These are phyloP conservation scores for Kluyveromyces starmeri DNA, from an alignment of 805 yeast genomes.

Conservation along the genomic window DNA sequence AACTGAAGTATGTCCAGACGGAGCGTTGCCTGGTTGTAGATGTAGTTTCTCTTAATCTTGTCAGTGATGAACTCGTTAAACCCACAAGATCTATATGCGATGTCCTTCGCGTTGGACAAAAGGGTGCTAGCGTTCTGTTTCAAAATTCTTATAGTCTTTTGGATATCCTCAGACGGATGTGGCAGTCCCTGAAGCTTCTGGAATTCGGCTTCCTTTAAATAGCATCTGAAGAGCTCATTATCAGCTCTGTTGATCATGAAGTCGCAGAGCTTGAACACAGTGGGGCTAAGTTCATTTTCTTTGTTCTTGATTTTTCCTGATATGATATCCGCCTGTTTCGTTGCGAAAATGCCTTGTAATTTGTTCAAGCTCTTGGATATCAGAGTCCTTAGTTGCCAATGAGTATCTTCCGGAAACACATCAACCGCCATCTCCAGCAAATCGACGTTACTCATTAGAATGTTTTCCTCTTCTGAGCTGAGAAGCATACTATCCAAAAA, in stretches of 20 bases:
- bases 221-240: slow-evolving; percentile 19
- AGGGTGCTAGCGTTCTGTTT: slow-evolving; percentile 20
- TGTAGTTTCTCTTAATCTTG: slow-evolving; percentile 23
- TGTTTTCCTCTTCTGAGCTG: background rate
- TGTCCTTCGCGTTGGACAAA: slow-evolving; percentile 16
- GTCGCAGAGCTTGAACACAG: slow-evolving; percentile 23
- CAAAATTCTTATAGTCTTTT: slow-evolving; percentile 12
- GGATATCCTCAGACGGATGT: slow-evolving; percentile 2
- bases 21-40: slow-evolving; percentile 17
- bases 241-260: slow-evolving; percentile 18
- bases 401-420: background rate
- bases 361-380: slow-evolving; percentile 13
- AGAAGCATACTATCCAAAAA: slow-evolving; percentile 4
- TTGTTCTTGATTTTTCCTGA: slow-evolving; percentile 9
- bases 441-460: slow-evolving; percentile 4
- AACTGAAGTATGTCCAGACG: slow-evolving; percentile 12
- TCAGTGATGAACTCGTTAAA: slow-evolving; percentile 24
- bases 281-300: slow-evolving; percentile 16
- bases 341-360: slow-evolving; percentile 12
- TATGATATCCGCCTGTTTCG: slow-evolving; percentile 9
- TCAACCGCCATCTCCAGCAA: slow-evolving; percentile 5
- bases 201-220: slow-evolving; percentile 9
- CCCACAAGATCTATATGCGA: slow-evolving; percentile 25
- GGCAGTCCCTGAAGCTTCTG: background rate
- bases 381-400: slow-evolving; percentile 18